A percentile compares a stretch with the other conserved stretches of the same genome.
These are phyloP conservation scores for Austropuccinia psidii DNA, from an alignment of 1,284 basidiomycete genomes.

Conservation along the genomic window DNA sequence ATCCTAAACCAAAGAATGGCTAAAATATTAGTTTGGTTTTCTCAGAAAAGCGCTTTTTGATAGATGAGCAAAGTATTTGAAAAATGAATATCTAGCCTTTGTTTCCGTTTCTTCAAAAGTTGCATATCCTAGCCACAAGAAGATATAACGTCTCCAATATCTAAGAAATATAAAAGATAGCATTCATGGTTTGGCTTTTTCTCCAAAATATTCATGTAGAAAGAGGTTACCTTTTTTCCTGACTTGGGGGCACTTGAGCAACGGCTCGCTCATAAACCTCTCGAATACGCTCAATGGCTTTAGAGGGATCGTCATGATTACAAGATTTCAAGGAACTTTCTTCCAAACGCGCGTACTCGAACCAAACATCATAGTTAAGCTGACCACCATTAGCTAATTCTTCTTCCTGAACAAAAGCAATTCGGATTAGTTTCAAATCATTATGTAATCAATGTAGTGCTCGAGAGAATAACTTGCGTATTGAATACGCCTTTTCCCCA, in stretches of 20 bases:
- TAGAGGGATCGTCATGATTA: conserved; percentile 60
- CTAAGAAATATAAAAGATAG: background rate
- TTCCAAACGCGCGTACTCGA: conserved; percentile 87
- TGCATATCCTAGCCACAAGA: conserved; percentile 92
- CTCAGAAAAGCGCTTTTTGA: background rate
- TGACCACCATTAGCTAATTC: conserved; percentile 76
- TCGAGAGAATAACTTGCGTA: conserved; percentile 55
- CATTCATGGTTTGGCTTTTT: too few relatives aligned
- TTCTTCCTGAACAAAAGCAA: conserved; percentile 53
- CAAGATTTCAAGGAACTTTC: conserved; percentile 74
- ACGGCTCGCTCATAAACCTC: conserved; percentile 95
- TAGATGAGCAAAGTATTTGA: background rate
- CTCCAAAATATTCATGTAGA: too few relatives aligned
- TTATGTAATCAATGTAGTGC: background rate
- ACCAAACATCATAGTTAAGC: conserved; percentile 95
- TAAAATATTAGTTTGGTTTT: too few relatives aligned
- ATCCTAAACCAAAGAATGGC: conserved; percentile 54
- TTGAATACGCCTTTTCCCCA: conserved; percentile 91
- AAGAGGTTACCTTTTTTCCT: conserved; percentile 63
- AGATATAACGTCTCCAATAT: conserved; percentile 90
- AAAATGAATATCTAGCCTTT: conserved; percentile 55
- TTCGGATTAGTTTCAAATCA: background rate
- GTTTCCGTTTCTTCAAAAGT: conserved; percentile 94
- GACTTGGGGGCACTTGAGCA: conserved; percentile 84
- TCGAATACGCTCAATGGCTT: conserved; percentile 61